These are phyloP conservation scores for Saccharomyces hybrid DNA, from an alignment of 1,139 yeast species.

Conservation along the genomic window DNA sequence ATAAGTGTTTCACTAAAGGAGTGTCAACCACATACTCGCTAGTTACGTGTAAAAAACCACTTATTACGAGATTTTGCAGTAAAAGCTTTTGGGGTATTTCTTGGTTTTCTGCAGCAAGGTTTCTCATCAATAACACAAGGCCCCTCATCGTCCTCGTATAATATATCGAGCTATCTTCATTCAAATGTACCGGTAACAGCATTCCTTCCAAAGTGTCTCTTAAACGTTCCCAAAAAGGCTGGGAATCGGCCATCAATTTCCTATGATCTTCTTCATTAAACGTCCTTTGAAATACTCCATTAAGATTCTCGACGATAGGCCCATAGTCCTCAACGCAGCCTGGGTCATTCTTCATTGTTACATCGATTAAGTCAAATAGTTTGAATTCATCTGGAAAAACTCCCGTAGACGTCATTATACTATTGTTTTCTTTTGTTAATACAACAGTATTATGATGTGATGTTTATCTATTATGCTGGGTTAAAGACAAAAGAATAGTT, in stretches of 20 bases:
- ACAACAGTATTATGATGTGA: background rate
- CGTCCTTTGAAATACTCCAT: conserved; percentile 20
- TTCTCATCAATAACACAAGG: conserved; percentile 30
- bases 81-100: conserved; percentile 11
- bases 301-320: conserved; percentile 7
- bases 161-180: background rate
- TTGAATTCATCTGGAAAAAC: conserved; percentile 6
- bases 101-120: conserved; percentile 28
- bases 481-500: background rate
- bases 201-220: conserved; percentile 7
- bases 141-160: conserved; percentile 23
- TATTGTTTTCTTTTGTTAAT: background rate
- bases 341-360: background rate
- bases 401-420: background rate
- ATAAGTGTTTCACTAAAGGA: conserved; percentile 5
- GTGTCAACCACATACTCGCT: background rate
- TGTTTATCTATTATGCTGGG: no score
- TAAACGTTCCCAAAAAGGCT: conserved; percentile 16
- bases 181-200: background rate
- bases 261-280: conserved; percentile 24
- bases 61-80: background rate
- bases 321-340: background rate
- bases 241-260: conserved; percentile 13
- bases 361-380: background rate
- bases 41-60: background rate